Percentiles rank a stretch among this genome's conserved stretches.
These are phyloP conservation scores for Marchantia paleacea DNA, from an alignment of 225 moss, liverwort and hornwort species.

Conservation along the genomic window DNA sequence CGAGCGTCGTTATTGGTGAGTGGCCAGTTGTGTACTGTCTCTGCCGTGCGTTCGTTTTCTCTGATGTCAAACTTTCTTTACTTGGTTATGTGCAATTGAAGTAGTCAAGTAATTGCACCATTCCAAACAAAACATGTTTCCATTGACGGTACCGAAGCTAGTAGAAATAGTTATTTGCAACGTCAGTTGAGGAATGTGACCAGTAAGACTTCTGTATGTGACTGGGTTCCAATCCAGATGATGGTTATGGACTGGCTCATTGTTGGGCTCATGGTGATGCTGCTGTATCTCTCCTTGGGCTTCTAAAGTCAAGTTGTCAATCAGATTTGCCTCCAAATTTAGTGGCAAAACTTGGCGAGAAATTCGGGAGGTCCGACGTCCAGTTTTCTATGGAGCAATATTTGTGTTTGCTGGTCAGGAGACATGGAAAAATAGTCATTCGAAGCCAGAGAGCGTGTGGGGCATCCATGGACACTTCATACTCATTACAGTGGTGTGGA, in stretches of 20 bases:
- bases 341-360: slow-evolving; percentile 31
- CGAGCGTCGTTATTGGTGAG: slow-evolving; percentile 38
- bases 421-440: slow-evolving; percentile 46
- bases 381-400: slow-evolving; percentile 37
- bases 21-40: not conserved
- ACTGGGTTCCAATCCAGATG: slow-evolving; percentile 51
- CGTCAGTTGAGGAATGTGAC: too few relatives aligned
- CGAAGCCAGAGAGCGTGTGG: slow-evolving; percentile 45
- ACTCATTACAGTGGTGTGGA: slow-evolving; percentile 42
- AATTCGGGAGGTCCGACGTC: slow-evolving; percentile 11
- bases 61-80: too few relatives aligned
- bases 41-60: not conserved
- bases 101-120: too few relatives aligned
- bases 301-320: slow-evolving; percentile 25
- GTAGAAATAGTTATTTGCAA: too few relatives aligned
- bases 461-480: slow-evolving; percentile 45
- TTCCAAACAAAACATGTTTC: too few relatives aligned
- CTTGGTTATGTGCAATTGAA: too few relatives aligned
- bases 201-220: not conserved
- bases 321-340: slow-evolving; percentile 21
- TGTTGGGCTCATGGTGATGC: slow-evolving; percentile 68
- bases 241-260: slow-evolving; percentile 70
- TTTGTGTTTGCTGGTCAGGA: slow-evolving; percentile 50
- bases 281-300: slow-evolving; percentile 59
- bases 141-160: too few relatives aligned